Percentiles rank a stretch among this genome's conserved stretches.
These are phyloP conservation scores for Saitoella complicata DNA, from an alignment of 805 yeast species.

Conservation along the genomic window DNA sequence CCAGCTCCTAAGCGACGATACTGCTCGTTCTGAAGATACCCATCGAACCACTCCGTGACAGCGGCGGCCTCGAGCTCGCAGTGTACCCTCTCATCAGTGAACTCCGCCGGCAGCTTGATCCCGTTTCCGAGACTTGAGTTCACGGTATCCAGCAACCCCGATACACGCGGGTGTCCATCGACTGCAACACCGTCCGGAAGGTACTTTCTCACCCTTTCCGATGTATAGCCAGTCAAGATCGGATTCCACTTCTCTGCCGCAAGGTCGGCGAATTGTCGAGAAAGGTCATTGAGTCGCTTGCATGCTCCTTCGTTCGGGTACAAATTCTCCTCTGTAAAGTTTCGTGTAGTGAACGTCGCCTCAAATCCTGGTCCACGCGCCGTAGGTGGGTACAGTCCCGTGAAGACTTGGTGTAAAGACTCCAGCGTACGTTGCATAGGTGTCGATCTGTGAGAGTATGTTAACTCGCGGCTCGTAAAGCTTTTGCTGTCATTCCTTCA, in stretches of 20 bases:
- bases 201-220: conserved; percentile 9
- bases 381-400: conserved; percentile 12
- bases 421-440: conserved; percentile 12
- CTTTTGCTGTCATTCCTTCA: neutral
- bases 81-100: neutral
- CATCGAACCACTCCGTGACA: conserved; percentile 4
- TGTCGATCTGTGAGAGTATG: conserved; percentile 5
- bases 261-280: conserved; percentile 7
- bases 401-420: conserved; percentile 11
- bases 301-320: conserved; percentile 9
- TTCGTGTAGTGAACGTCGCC: conserved; percentile 10
- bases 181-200: conserved; percentile 12
- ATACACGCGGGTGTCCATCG: conserved; percentile 13
- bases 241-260: conserved; percentile 12
- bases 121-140: conserved; percentile 1
- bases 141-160: conserved; percentile 12
- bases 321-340: conserved; percentile 13
- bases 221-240: conserved; percentile 6
- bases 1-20: conserved; percentile 12
- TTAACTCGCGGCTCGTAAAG: too few species aligned
- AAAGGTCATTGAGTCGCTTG: conserved; percentile 9
- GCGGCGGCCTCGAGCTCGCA: neutral
- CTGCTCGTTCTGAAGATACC: conserved; percentile 5
- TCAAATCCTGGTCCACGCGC: conserved; percentile 1
- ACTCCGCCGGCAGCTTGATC: neutral